phyloP scores from a whole-genome alignment of 176 grass and related monocot species.

The Coix lacrymajobi region DNA sequence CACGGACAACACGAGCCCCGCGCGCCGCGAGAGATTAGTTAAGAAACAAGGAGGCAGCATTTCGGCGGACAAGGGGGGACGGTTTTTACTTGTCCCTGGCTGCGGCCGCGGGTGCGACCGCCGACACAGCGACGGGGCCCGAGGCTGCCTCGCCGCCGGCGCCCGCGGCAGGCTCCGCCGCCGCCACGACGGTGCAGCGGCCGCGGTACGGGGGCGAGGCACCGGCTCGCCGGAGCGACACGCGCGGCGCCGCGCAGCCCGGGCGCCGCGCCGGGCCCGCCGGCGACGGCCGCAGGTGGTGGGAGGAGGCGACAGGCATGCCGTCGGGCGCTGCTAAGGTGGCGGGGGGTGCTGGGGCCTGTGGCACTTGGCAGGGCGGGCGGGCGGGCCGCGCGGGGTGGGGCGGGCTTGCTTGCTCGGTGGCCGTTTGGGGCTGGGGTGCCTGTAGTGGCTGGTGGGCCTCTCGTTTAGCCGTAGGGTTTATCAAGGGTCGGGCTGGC shows the following conservation, averaged over 20 bases:
- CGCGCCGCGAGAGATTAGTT: neutral
- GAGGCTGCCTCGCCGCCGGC: conserved; percentile 19
- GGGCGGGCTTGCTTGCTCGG: neutral
- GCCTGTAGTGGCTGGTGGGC: neutral
- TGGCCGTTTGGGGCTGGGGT: neutral
- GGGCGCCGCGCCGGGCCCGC: neutral
- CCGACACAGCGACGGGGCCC: neutral
- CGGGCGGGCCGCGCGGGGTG: too few relatives aligned
- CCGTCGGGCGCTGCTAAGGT: neutral
- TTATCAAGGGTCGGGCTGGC: neutral
- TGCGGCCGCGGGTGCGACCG: neutral
- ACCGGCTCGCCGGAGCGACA: neutral
- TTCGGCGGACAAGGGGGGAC: neutral
- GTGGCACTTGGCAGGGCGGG: neutral
- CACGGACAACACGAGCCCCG: neutral
- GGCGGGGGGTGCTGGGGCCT: neutral
- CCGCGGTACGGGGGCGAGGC: neutral
- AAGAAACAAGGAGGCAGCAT: neutral
- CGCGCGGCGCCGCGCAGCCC: neutral
- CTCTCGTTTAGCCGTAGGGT: conserved; percentile 24
- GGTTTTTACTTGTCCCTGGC: conserved; percentile 40
- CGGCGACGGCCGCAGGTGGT: conserved; percentile 19
- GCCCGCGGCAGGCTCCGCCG: neutral
- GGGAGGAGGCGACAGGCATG: conserved; percentile 37
- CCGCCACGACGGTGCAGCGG: neutral